Base-by-base conservation (phyloP, 257 asterid genomes). In the Nicotiana sylvestris region DNA sequence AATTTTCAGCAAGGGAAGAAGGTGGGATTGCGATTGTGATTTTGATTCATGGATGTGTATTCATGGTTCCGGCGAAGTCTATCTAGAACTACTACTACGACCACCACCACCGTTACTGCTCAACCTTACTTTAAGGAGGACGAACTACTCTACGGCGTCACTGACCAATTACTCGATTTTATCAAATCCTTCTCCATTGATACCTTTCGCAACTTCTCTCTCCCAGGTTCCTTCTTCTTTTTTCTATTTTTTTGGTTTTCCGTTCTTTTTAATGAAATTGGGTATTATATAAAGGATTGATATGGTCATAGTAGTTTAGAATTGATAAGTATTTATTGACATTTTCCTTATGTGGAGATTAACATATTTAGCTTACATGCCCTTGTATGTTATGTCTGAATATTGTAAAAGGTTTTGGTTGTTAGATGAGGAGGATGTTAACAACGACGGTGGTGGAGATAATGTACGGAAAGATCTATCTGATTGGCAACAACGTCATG, bases 401-500 rank as follows among this genome's bases (percentile, higher is more conserved):
- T 35, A 27, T 17, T 35, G 32, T 55, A 46, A 4, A 78, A 39
- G 56, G 8, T 78, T 32, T 18, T 57, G 35, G 39, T 84, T 87
- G 95, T 88, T 80, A 65, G 97, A 87, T 46, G 95, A 89, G 18
- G 93, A 43, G 85, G 90, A 70, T 66, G 80, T 78, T 72, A 57
- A 55, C 16, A 89, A 66, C 29, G 67, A 66, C 29, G 80, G 21
- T 6, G 57, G 77, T 66, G 89, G 76, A 85, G 89, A 85, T 39
- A 67, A 85, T 82, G 83, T 90, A 64, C 84, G 87, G 68, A 80
- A 80, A 72, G 99, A 96, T 91, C 96, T 96, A 17, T 93, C 98
- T 51, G 94, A 92, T 27, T 93, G 98, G 98, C 97, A 92, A 89
- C 93, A 96, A 81, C 91, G 84, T 37, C 99, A 96, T 82, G 99